A percentile compares a stretch with the other conserved stretches of the same genome.
These are phyloP conservation scores for Coriolopsis trogii DNA, from an alignment of 1,284 basidiomycete species.

Conservation along the genomic window DNA sequence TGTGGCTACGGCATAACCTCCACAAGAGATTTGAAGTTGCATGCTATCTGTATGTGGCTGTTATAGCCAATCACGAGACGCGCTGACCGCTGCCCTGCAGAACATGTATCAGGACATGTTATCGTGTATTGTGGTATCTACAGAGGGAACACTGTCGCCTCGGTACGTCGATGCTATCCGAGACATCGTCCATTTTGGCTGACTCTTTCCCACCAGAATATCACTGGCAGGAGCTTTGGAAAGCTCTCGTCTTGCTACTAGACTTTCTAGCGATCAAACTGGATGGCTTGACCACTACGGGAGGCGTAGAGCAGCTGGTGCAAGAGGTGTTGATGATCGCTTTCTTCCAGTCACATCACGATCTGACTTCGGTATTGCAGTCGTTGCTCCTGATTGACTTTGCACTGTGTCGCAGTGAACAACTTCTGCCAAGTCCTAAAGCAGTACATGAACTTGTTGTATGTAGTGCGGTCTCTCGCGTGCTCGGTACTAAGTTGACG, in stretches of 20 bases:
- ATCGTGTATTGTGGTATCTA: slow-evolving; percentile 57
- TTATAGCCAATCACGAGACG: neutral
- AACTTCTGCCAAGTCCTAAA: slow-evolving; percentile 51
- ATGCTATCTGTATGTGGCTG: slow-evolving; percentile 51
- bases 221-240: slow-evolving; percentile 67
- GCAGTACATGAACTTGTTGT: slow-evolving; percentile 64
- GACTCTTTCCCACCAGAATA: slow-evolving; percentile 49
- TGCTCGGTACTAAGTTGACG: neutral
- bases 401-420: slow-evolving; percentile 49
- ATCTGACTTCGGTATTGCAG: slow-evolving; percentile 1
- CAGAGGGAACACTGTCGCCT: slow-evolving; percentile 52
- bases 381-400: slow-evolving; percentile 51
- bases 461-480: slow-evolving; percentile 25
- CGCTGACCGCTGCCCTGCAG: neutral
- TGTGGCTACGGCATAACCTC: slow-evolving; percentile 72
- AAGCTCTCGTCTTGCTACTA: slow-evolving; percentile 52
- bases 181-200: too few species aligned
- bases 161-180: slow-evolving; percentile 49
- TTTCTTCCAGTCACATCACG: too few species aligned
- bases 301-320: slow-evolving; percentile 49
- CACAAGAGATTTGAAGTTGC: slow-evolving; percentile 60
- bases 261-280: slow-evolving; percentile 55
- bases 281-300: slow-evolving; percentile 50
- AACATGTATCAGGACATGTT: slow-evolving; percentile 54
- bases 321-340: neutral